Conservation (phyloP, 306 rosid species). For the Pterocarpus santalinus region DNA sequence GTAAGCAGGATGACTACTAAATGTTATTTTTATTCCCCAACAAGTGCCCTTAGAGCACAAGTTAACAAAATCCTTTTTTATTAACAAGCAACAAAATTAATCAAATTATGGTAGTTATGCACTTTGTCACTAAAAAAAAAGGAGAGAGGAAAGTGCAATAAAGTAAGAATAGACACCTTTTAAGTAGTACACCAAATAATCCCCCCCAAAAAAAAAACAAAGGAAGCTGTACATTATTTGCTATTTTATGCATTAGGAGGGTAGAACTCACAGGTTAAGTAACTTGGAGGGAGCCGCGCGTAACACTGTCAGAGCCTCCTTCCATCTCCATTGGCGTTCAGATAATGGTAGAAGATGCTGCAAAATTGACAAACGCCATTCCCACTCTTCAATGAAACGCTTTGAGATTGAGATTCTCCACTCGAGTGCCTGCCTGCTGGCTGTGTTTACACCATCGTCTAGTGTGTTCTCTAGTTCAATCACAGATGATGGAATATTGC, state of each 20-base stretch:
- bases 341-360: constrained; percentile 95
- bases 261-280: constrained; percentile 89
- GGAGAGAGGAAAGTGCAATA: background rate
- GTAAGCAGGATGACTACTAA: background rate
- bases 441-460: constrained; percentile 60
- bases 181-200: background rate
- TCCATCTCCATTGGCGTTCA: constrained; percentile 97
- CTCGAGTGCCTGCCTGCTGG: constrained; percentile 85
- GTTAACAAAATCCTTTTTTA: background rate
- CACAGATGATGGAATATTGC: constrained; percentile 70
- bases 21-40: background rate
- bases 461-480: constrained; percentile 63
- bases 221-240: background rate
- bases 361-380: constrained; percentile 97
- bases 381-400: constrained; percentile 94
- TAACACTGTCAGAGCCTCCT: constrained; percentile 89
- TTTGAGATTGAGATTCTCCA: constrained; percentile 87
- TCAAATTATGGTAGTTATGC: background rate
- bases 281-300: constrained; percentile 97
- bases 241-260: constrained; percentile 12
- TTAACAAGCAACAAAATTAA: background rate
- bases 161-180: background rate
- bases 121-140: background rate
- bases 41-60: background rate
- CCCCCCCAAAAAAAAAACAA: background rate